These are phyloP conservation scores for Moesziomyces sp. DNA, from an alignment of 1,284 basidiomycete species.

Conservation along the genomic window DNA sequence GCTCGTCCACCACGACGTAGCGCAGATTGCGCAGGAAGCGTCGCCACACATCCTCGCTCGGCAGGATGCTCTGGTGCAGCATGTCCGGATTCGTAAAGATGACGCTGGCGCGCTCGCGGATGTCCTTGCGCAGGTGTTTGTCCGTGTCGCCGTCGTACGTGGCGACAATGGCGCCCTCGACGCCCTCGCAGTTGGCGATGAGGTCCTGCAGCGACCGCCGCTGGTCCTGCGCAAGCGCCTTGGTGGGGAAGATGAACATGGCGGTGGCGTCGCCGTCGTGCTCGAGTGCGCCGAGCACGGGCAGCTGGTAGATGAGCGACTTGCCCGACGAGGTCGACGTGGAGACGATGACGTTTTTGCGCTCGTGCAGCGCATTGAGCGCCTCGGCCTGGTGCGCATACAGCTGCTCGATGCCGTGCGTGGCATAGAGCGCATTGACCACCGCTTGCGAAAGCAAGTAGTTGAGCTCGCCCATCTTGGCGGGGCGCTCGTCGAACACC, in stretches of 20 bases:
- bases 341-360: constrained; percentile 84
- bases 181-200: constrained; percentile 74
- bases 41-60: constrained; percentile 85
- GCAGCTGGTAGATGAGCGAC: constrained; percentile 82
- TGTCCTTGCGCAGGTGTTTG: constrained; percentile 71
- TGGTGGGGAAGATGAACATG: constrained; percentile 89
- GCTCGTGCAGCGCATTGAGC: constrained; percentile 75
- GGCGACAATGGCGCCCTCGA: constrained; percentile 75
- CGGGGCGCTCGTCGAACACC: constrained; percentile 51
- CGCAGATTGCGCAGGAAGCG: constrained; percentile 77
- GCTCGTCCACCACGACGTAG: constrained; percentile 83
- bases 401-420: constrained; percentile 76
- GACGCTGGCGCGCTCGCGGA: constrained; percentile 68
- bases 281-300: constrained; percentile 78
- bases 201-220: constrained; percentile 70
- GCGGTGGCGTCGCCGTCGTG: constrained; percentile 76
- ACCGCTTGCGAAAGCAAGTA: constrained; percentile 70
- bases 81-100: constrained; percentile 77
- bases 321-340: constrained; percentile 92
- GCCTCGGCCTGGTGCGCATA: constrained; percentile 84
- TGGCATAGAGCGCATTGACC: constrained; percentile 73
- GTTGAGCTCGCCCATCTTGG: constrained; percentile 48
- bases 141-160: constrained; percentile 92
- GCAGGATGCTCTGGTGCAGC: constrained; percentile 85
- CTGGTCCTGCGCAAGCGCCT: constrained; percentile 93